Conservation (phyloP, 1,284 basidiomycete species). For the Serendipita sp. region DNA sequence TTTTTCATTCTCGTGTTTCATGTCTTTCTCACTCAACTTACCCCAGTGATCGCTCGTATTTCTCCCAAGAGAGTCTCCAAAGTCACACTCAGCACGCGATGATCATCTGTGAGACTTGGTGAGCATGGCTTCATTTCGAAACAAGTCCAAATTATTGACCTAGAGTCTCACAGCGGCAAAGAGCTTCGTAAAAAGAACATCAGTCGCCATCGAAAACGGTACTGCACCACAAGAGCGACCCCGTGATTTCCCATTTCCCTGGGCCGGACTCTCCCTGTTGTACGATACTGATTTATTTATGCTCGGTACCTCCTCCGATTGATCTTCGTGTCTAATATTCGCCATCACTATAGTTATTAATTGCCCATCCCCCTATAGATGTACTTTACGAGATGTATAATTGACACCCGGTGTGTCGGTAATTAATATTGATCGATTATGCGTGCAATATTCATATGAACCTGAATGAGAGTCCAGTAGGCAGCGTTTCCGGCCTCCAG, state of each 20-base stretch:
- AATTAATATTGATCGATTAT: too few relatives aligned
- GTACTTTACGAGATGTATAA: too few relatives aligned
- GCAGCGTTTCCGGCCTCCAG: too few relatives aligned
- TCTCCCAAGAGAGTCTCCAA: constrained; percentile 3
- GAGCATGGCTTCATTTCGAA: neutral
- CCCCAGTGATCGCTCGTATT: neutral
- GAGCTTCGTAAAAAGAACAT: constrained; percentile 6
- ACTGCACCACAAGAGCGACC: neutral
- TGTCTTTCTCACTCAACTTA: neutral
- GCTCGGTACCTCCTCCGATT: too few relatives aligned
- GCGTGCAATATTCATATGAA: too few relatives aligned
- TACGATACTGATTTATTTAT: too few relatives aligned
- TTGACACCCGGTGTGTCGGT: too few relatives aligned
- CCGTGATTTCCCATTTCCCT: neutral
- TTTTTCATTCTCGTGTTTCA: neutral
- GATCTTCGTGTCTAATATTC: too few relatives aligned
- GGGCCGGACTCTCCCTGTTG: too few relatives aligned
- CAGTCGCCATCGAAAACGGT: constrained; percentile 3
- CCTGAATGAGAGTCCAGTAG: too few relatives aligned
- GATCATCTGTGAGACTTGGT: constrained; percentile 3
- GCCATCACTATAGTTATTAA: too few relatives aligned
- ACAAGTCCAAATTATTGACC: neutral
- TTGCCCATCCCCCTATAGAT: too few relatives aligned
- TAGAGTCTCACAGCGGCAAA: neutral
- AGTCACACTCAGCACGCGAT: constrained; percentile 5